Evolutionary conservation across 805 yeast genomes (phyloP).

Genomic region (Ogataea trehaloabstinens): DNA sequence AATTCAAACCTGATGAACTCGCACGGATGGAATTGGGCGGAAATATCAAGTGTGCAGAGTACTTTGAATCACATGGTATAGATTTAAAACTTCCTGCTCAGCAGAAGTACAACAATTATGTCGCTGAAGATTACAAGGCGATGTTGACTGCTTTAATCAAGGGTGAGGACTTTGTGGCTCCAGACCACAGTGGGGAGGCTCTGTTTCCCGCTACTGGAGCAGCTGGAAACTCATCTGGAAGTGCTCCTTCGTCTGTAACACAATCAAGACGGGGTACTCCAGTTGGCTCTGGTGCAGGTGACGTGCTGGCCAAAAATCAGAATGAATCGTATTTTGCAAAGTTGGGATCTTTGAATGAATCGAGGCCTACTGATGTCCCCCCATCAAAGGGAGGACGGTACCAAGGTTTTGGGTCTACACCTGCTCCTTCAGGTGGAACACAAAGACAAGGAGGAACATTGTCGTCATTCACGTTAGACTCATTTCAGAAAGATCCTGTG

Average conservation of each 20-base stretch:
- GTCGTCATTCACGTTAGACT: constrained; percentile 60
- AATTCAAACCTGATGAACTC: constrained; percentile 90
- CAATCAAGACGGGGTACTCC: constrained; percentile 15
- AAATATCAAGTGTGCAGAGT: constrained; percentile 68
- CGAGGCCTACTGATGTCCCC: constrained; percentile 74
- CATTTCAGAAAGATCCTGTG: constrained; percentile 77
- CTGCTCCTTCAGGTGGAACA: constrained; percentile 38
- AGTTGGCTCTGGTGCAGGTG: constrained; percentile 2
- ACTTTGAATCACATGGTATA: constrained; percentile 70
- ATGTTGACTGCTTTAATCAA: constrained; percentile 72
- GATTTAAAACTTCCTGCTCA: constrained; percentile 62
- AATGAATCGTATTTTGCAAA: constrained; percentile 82
- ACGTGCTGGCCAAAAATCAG: constrained; percentile 43
- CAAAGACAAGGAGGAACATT: constrained; percentile 38
- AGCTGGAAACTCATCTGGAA: background rate
- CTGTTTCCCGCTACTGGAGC: constrained; percentile 2
- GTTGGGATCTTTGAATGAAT: constrained; percentile 68
- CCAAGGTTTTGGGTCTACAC: constrained; percentile 87
- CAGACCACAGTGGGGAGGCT: constrained; percentile 52
- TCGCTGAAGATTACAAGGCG: constrained; percentile 93
- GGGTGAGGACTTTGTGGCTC: constrained; percentile 66
- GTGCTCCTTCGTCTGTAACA: constrained; percentile 1
- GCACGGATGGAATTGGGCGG: constrained; percentile 94
- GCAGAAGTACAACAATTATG: constrained; percentile 79
- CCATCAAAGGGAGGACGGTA: constrained; percentile 95